These are phyloP conservation scores for Helotiales sp. DNA, from an alignment of 2,329 filamentous ascomycete species.

Conservation along the genomic window DNA sequence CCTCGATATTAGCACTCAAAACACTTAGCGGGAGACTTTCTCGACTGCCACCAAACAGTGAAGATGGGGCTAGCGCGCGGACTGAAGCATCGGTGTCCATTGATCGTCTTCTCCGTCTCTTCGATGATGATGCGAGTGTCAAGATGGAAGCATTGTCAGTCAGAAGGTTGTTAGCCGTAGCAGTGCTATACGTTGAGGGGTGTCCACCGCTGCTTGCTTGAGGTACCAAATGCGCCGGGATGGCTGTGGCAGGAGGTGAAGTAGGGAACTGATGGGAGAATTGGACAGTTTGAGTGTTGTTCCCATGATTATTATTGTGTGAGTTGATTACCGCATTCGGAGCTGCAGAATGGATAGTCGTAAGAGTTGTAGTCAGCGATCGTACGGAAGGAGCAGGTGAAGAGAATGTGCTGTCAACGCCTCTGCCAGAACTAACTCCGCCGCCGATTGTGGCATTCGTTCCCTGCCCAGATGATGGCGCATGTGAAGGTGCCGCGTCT, in stretches of 20 bases:
- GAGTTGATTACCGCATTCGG: constrained; percentile 53
- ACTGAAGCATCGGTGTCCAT: constrained; percentile 88
- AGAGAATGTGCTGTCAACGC: constrained; percentile 78
- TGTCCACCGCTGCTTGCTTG: constrained; percentile 51
- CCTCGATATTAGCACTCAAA: constrained; percentile 72
- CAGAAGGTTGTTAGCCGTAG: constrained; percentile 80
- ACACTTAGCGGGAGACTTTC: constrained; percentile 81
- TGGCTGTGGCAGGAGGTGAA: constrained; percentile 69
- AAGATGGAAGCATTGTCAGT: constrained; percentile 87
- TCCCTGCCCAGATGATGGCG: constrained; percentile 68
- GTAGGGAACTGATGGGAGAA: constrained; percentile 70
- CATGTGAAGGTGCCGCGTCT: constrained; percentile 76
- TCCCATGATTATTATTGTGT: constrained; percentile 44
- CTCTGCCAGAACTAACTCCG: constrained; percentile 68
- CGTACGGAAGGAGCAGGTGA: constrained; percentile 81
- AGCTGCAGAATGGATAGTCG: constrained; percentile 80
- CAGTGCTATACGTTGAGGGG: constrained; percentile 75
- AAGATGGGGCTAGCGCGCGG: constrained; percentile 81
- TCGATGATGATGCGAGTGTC: constrained; percentile 82
- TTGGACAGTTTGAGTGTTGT: constrained; percentile 51
- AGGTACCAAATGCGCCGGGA: constrained; percentile 71
- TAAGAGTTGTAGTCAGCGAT: constrained; percentile 82
- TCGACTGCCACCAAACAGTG: constrained; percentile 79
- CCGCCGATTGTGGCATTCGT: constrained; percentile 74
- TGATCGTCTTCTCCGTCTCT: constrained; percentile 75